Conservation (phyloP, 805 yeast genomes). For the Ogataea trehalophila region DNA sequence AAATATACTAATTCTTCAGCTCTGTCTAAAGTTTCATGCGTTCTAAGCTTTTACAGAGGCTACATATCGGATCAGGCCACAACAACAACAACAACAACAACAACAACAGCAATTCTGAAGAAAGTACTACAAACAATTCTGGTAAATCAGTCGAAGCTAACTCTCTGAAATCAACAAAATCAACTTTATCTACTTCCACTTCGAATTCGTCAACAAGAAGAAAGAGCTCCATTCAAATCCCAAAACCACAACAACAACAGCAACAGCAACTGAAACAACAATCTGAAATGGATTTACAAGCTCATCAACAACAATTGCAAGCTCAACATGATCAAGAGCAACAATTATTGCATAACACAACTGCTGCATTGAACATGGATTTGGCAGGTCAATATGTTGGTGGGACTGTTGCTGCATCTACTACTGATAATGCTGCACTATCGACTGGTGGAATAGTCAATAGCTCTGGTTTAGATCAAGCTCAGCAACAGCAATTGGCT, state of each 20-base stretch:
- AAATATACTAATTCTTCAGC: too few species aligned
- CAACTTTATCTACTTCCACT: neutral
- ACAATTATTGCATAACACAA: conserved; percentile 19
- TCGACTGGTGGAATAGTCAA: too few species aligned
- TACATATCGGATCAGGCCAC: conserved; percentile 21
- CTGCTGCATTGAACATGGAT: conserved; percentile 11
- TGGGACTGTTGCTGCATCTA: neutral
- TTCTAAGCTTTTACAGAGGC: conserved; percentile 22
- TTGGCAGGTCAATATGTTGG: conserved; percentile 5
- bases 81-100: conserved; percentile 4
- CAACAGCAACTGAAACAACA: conserved; percentile 1
- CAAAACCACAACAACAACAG: neutral
- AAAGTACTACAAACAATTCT: neutral
- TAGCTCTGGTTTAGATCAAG: conserved; percentile 3
- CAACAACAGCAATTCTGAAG: neutral
- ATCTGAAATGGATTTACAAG: neutral
- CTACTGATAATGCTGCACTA: conserved; percentile 12
- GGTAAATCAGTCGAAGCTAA: neutral
- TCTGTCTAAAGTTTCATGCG: conserved; percentile 14
- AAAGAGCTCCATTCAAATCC: too few species aligned
- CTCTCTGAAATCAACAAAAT: neutral
- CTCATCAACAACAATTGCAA: conserved; percentile 3
- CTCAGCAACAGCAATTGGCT: conserved; percentile 28
- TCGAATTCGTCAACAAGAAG: neutral
- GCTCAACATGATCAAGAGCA: conserved; percentile 14